These are phyloP conservation scores for Omphalotus guepiniiformis DNA, from an alignment of 768 basidiomycete genomes.

Conservation along the genomic window DNA sequence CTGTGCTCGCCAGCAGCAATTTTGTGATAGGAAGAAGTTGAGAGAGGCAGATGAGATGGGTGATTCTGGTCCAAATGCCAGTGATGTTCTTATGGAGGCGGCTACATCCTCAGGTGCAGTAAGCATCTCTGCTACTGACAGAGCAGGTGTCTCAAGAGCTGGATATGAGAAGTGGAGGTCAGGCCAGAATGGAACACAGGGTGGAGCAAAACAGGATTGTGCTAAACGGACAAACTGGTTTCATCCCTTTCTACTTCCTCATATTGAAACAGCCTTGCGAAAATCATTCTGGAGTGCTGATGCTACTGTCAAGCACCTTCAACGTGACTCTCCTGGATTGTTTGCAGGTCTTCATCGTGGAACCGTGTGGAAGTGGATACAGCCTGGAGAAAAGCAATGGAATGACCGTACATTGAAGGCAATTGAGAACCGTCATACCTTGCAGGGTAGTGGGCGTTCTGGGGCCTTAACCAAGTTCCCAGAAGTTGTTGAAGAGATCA, in stretches of 20 bases:
- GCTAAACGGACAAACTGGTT: slow-evolving; percentile 15
- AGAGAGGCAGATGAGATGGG: background rate
- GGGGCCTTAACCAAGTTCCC: slow-evolving; percentile 16
- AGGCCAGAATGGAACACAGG: slow-evolving; percentile 7
- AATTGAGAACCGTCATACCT: slow-evolving; percentile 4
- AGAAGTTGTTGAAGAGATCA: slow-evolving; percentile 13
- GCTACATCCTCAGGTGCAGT: too few species aligned
- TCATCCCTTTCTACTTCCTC: slow-evolving; percentile 20
- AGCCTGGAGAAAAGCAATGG: slow-evolving; percentile 7
- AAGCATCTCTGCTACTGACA: background rate
- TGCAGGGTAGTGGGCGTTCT: slow-evolving; percentile 11
- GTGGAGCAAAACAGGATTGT: slow-evolving; percentile 11
- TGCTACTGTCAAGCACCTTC: background rate
- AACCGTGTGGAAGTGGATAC: background rate
- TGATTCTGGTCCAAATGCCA: background rate
- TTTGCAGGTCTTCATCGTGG: slow-evolving; percentile 3
- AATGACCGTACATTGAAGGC: background rate
- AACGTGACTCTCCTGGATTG: slow-evolving; percentile 2
- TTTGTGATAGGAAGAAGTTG: background rate
- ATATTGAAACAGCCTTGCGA: too few species aligned
- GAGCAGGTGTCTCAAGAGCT: background rate
- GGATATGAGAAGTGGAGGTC: background rate
- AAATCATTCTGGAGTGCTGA: slow-evolving; percentile 3
- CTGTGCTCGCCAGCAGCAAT: background rate
- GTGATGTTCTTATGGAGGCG: background rate